Percentiles rank a stretch among this genome's conserved stretches.
phyloP scores from a whole-genome alignment of 1,284 basidiomycete genomes.

The Phlebopus sp. region DNA sequence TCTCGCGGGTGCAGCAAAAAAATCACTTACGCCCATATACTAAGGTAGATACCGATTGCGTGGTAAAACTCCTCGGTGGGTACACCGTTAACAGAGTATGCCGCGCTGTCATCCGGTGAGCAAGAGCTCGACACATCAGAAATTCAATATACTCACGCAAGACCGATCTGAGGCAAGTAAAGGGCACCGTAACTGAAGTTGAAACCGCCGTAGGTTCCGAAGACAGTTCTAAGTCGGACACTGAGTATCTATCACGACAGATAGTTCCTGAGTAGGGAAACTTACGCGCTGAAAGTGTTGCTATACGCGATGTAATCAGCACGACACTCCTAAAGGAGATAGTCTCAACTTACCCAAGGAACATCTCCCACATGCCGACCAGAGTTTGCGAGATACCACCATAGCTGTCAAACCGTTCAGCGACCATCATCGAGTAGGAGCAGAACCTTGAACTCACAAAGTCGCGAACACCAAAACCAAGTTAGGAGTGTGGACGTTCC shows the following conservation, averaged over 20 bases:
- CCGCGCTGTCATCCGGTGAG: conserved; percentile 17
- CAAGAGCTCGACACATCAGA: background rate
- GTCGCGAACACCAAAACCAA: conserved; percentile 29
- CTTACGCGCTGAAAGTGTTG: conserved; percentile 29
- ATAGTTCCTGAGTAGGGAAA: background rate
- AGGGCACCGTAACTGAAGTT: conserved; percentile 29
- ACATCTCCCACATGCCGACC: conserved; percentile 33
- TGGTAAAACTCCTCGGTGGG: conserved; percentile 22
- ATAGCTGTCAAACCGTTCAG: conserved; percentile 17
- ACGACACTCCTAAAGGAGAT: background rate
- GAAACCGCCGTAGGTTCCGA: conserved; percentile 29
- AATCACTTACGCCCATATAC: conserved; percentile 12
- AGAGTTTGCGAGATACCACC: conserved; percentile 29
- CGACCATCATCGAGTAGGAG: background rate
- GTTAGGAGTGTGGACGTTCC: conserved; percentile 20
- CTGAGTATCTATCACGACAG: background rate
- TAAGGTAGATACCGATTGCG: conserved; percentile 28
- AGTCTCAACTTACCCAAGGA: conserved; percentile 23
- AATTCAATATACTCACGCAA: conserved; percentile 19
- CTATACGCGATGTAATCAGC: conserved; percentile 11
- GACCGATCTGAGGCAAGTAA: conserved; percentile 25
- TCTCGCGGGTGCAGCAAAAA: too few species aligned
- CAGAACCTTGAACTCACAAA: conserved; percentile 19
- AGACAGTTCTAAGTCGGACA: conserved; percentile 20
- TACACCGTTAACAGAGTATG: conserved; percentile 24